phyloP scores from a whole-genome alignment of 2,329 filamentous ascomycete species.

The Paecilomyces sp. region DNA sequence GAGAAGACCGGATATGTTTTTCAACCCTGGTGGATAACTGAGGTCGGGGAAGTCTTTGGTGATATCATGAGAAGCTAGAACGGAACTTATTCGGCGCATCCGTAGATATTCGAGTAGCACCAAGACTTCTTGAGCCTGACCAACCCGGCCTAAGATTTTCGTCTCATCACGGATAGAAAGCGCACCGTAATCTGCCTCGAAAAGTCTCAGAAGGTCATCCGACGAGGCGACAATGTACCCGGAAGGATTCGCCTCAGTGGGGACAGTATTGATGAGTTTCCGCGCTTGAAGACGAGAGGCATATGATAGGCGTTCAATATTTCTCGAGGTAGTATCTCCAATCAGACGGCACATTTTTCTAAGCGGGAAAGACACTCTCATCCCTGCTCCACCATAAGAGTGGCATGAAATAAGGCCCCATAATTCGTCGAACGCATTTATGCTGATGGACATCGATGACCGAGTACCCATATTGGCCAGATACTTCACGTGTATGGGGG shows the following conservation, averaged over 20 bases:
- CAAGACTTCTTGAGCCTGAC: slow-evolving; percentile 73
- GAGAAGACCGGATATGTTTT: slow-evolving; percentile 67
- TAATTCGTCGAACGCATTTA: slow-evolving; percentile 75
- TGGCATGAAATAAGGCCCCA: slow-evolving; percentile 89
- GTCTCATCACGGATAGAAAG: slow-evolving; percentile 83
- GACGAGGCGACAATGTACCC: slow-evolving; percentile 88
- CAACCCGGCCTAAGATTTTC: slow-evolving; percentile 69
- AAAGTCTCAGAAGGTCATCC: slow-evolving; percentile 74
- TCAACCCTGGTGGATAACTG: slow-evolving; percentile 70
- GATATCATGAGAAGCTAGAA: slow-evolving; percentile 72
- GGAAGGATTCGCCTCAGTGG: slow-evolving; percentile 72
- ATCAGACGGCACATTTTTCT: slow-evolving; percentile 86
- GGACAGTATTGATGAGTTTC: slow-evolving; percentile 79
- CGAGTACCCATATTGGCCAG: slow-evolving; percentile 81
- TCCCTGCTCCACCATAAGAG: slow-evolving; percentile 67
- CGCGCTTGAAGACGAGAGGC: slow-evolving; percentile 76
- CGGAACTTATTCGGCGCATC: slow-evolving; percentile 65
- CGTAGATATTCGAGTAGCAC: slow-evolving; percentile 80
- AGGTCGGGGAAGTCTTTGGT: slow-evolving; percentile 72
- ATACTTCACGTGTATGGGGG: slow-evolving; percentile 83
- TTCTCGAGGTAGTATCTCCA: slow-evolving; percentile 76
- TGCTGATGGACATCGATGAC: slow-evolving; percentile 92
- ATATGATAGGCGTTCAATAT: slow-evolving; percentile 82
- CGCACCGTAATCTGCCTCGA: slow-evolving; percentile 80
- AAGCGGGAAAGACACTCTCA: slow-evolving; percentile 88